Evolutionary conservation across 371 early-diverging fungal species (phyloP).

Genomic region (Cokeromyces recurvatus): DNA sequence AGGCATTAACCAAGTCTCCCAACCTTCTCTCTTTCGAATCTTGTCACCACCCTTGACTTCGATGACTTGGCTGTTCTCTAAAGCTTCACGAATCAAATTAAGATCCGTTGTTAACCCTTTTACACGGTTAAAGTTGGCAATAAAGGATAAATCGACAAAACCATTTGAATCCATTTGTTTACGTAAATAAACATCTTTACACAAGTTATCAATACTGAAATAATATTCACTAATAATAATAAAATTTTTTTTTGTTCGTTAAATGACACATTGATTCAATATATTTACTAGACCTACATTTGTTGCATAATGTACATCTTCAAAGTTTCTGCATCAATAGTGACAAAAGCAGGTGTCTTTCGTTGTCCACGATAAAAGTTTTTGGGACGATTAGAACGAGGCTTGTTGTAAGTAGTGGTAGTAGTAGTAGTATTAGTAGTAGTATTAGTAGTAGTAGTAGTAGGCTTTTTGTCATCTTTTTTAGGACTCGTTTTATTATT

Average conservation of each 20-base stretch:
- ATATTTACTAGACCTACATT: conserved; percentile 39
- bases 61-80: conserved; percentile 47
- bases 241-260: background rate
- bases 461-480: background rate
- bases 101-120: conserved; percentile 65
- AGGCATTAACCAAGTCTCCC: conserved; percentile 75
- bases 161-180: conserved; percentile 83
- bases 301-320: conserved; percentile 57
- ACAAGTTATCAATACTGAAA: conserved; percentile 92
- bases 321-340: conserved; percentile 49
- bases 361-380: conserved; percentile 24
- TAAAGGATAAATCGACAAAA: conserved; percentile 64
- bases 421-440: background rate
- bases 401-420: background rate
- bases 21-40: conserved; percentile 68
- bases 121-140: conserved; percentile 87
- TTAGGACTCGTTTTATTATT: background rate
- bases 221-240: conserved; percentile 70
- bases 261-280: background rate
- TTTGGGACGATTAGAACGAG: conserved; percentile 14
- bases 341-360: conserved; percentile 36
- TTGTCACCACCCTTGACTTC: conserved; percentile 58
- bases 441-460: conserved; percentile 3
- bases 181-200: conserved; percentile 91
- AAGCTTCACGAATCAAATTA: conserved; percentile 55